Conservation (phyloP, 2,329 filamentous ascomycete species). For the Sporothrix protearum region DNA sequence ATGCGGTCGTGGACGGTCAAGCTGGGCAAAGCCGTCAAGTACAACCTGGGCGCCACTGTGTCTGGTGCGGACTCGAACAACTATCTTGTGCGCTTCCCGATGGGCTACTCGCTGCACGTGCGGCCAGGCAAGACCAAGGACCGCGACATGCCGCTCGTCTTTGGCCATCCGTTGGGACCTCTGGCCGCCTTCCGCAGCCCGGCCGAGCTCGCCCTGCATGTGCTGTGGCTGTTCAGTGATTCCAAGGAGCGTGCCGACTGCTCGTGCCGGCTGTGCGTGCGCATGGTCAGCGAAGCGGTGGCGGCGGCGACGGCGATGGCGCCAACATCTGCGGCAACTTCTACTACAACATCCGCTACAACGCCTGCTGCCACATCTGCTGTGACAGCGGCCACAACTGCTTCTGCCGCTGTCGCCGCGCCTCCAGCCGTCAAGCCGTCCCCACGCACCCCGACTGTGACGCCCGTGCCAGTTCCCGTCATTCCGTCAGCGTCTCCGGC, state of each 20-base stretch:
- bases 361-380: background rate
- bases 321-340: background rate
- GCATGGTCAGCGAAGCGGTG: conserved; percentile 30
- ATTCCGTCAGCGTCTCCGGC: too few relatives aligned
- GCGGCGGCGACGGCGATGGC: background rate
- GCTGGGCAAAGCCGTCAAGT: conserved; percentile 31
- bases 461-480: too few relatives aligned
- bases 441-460: background rate
- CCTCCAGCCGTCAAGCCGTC: background rate
- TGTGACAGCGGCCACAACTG: background rate
- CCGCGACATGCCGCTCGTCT: conserved; percentile 52
- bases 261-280: conserved; percentile 48
- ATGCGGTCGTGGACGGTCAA: conserved; percentile 29
- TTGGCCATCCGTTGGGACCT: conserved; percentile 29
- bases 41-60: conserved; percentile 27
- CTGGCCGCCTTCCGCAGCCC: conserved; percentile 45
- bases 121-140: conserved; percentile 44
- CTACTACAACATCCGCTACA: background rate
- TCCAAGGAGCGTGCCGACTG: conserved; percentile 49
- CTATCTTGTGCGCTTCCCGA: conserved; percentile 29
- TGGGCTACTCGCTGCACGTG: conserved; percentile 29
- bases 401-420: background rate
- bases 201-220: conserved; percentile 51
- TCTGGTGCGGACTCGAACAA: conserved; percentile 14
- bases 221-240: conserved; percentile 50